Base-by-base conservation (phyloP, 805 yeast species). In the Candida caryicola region DNA sequence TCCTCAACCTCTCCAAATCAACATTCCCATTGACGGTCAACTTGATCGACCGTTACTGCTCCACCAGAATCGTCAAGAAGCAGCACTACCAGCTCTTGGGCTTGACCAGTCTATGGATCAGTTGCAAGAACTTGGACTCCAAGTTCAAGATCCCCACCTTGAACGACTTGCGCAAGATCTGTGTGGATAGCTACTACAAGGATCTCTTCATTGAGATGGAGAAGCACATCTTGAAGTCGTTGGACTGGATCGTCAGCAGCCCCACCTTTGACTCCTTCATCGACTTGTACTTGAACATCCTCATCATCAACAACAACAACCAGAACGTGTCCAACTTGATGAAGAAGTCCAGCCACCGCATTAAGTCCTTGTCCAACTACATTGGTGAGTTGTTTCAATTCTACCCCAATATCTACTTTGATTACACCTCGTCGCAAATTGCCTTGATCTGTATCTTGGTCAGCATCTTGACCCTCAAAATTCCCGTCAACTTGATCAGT, bases 311-410 rank as follows among this genome's bases (percentile, higher is more conserved):
- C 36, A 44, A 49, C 41, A 36, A 48, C 38, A 52, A 52, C 46
- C 40, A 40, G 10, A 36, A 33, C 12, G 46, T 43, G n/a, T 23
- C 43, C 16, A 31, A 29, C 18, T 29, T 43, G 36, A 41, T 46
- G 26, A 41, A 35, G 32, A 41, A 41, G 34, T 37, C 42, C 4
- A 27, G 33, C 28, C 43, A 42, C 31, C 35, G 44, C 40, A 62
- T 81, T 44, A 78, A 75, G 50, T 59, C 70, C 33, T 76, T 82
- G 41, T 71, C 86, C 12, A 62, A 77, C 42, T 78, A 79, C 61
- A 57, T 83, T 31, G 80, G 88, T 51, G 89, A 83, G 54, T 62
- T 82, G 49, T 71, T 81, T 38, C 80, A 78, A 43, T 81, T 83
- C 57, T 76, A 81, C 54, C 73, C 77, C 35, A 73, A 73, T 41